Evolutionary conservation across 306 rosid species (phyloP).

Genomic region (Dalbergia cultrata): DNA sequence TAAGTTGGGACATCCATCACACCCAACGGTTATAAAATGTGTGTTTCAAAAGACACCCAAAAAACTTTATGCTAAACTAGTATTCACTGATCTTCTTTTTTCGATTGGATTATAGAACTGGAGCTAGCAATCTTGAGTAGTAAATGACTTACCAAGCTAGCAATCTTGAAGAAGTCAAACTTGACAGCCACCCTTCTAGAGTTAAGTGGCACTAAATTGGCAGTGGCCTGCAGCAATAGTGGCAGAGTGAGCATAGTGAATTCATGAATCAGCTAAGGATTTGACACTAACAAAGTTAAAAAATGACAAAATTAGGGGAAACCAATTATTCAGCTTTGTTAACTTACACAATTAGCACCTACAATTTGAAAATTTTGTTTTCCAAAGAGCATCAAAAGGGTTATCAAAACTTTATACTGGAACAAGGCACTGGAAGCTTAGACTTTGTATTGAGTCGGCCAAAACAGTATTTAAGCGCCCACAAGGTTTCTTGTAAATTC

Average conservation of each 20-base stretch:
- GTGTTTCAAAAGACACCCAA: too few relatives aligned
- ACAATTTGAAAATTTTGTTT: not conserved
- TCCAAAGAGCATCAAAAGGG: not conserved
- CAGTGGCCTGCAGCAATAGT: conserved; percentile 74
- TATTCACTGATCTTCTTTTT: not conserved
- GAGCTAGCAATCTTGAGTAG: too few relatives aligned
- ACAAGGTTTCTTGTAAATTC: not conserved
- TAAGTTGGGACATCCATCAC: too few relatives aligned
- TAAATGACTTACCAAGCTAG: conserved; percentile 66
- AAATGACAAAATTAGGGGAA: conserved; percentile 8
- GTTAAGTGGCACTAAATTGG: conserved; percentile 84
- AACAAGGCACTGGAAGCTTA: not conserved
- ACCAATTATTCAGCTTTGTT: not conserved
- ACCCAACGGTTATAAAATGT: too few relatives aligned
- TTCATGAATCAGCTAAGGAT: not conserved
- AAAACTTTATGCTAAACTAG: not conserved
- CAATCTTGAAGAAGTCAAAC: conserved; percentile 86
- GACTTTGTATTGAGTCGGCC: not conserved
- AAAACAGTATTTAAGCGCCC: not conserved
- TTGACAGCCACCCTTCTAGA: conserved; percentile 85
- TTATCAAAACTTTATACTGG: not conserved
- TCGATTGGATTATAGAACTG: not conserved
- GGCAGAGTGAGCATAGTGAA: conserved; percentile 26
- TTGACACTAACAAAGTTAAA: not conserved
- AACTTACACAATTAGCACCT: not conserved